Base-by-base conservation (phyloP, 768 basidiomycete species). In the Rhizopogon rudus region DNA sequence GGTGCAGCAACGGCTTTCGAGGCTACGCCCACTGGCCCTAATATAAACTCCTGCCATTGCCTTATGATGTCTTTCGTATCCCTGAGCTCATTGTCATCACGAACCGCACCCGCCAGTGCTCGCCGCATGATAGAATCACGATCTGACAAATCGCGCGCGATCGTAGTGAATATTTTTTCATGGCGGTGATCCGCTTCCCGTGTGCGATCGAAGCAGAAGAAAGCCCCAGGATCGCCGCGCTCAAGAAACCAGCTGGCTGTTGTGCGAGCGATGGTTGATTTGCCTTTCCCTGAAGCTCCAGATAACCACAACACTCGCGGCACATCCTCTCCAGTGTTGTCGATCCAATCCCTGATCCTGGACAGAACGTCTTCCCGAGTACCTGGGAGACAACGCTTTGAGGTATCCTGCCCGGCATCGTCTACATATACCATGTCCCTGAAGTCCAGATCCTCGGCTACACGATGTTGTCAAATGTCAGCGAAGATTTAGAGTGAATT, bases 261-360 rank as follows among this genome's bases (percentile, higher is more conserved):
- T 16, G 60, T 54, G 39, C 60, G 54, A 29, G 58, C 52, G 45
- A 3, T 56, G 57, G 55, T 57, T 7, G 65, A 60, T 53, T 67
- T 67, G 8, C 67, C 66, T 16, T 43, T 52, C n/a, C 65, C 65
- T 3, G 63, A 65, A 41, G 40, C 46, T 14, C 67, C 67, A 45
- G 46, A 56, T 13, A 67, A 52, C 63, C 63, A 67, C 40, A 52
- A 63, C 16, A 64, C 46, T 6, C 46, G 48, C 13, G 52, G 48
- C 29, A 44, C 28, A 37, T 58, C 46, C 10, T 40, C 42, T n/a
- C 44, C 29, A 8, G 52, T 45, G 40, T 57, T 41, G 42, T 61
- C 56, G 22, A 57, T 48, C 70, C 68, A 71, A 20, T 57, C 41
- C 40, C 43, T 53, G 31, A 71, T 65, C 20, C 61, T 59, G 17